phyloP scores from a whole-genome alignment of 148 eudicot species.

The Camellia japonica region DNA sequence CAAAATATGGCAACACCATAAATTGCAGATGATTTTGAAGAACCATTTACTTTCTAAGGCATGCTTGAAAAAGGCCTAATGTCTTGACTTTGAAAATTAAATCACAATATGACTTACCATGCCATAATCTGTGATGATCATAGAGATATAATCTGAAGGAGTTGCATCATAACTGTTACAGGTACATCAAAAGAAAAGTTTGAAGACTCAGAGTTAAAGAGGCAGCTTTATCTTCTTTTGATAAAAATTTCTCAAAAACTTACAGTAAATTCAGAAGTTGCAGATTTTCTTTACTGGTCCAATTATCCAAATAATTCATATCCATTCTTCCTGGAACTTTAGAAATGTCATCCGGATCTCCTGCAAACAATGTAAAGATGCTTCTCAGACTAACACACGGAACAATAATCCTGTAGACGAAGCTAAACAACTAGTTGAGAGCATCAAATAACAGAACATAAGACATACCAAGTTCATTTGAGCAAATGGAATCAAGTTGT shows the following conservation, averaged over 20 bases:
- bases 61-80: neutral
- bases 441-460: constrained; percentile 13
- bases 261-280: constrained; percentile 81
- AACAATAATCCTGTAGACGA: neutral
- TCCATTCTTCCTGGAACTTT: constrained; percentile 64
- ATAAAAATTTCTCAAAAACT: constrained; percentile 24
- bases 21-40: neutral
- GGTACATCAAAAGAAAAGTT: constrained; percentile 8
- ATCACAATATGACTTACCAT: constrained; percentile 50
- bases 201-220: constrained; percentile 6
- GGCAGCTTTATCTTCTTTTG: neutral
- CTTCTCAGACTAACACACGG: neutral
- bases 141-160: constrained; percentile 78
- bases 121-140: constrained; percentile 90
- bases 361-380: constrained; percentile 32
- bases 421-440: neutral
- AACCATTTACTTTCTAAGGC: neutral
- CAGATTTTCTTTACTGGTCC: constrained; percentile 54
- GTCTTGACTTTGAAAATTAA: neutral
- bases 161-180: constrained; percentile 77
- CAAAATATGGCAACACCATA: neutral
- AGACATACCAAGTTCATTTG: constrained; percentile 80
- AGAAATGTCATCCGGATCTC: constrained; percentile 71
- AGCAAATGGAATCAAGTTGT: constrained; percentile 89
- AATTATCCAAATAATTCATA: constrained; percentile 53